Conservation (phyloP, 192 early-diverging fungal species). For the Podila verticillata region DNA sequence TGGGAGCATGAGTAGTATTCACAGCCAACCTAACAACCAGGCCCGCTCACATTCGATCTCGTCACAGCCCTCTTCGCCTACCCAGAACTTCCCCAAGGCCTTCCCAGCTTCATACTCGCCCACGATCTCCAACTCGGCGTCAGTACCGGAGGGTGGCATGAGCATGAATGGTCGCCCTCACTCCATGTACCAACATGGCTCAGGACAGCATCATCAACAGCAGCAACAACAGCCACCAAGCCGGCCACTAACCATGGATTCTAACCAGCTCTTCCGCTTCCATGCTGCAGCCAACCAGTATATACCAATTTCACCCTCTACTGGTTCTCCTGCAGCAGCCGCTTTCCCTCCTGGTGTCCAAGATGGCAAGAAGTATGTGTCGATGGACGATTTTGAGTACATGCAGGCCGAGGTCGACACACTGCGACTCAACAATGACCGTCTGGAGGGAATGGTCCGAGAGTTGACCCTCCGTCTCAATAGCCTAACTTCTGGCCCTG, state of each 20-base stretch:
- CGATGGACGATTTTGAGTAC: conserved; percentile 47
- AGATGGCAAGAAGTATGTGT: conserved; percentile 45
- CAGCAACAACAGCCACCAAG: conserved; percentile 2
- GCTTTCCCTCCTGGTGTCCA: conserved; percentile 6
- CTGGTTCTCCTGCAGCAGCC: conserved; percentile 3
- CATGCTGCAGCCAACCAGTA: conserved; percentile 33
- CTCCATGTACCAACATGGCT: conserved; percentile 19
- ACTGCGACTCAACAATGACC: conserved; percentile 41
- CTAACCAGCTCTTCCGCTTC: conserved; percentile 45
- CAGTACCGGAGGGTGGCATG: conserved; percentile 2
- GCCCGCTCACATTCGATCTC: conserved; percentile 14
- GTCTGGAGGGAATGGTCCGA: conserved; percentile 39
- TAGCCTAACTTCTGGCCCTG: conserved; percentile 20
- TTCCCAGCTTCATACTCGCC: conserved; percentile 48
- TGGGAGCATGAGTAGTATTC: conserved; percentile 44
- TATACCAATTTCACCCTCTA: conserved; percentile 47
- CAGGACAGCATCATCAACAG: conserved; percentile 11
- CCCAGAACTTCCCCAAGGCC: conserved; percentile 20
- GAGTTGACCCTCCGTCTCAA: conserved; percentile 37
- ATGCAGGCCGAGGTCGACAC: conserved; percentile 49
- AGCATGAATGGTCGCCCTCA: conserved; percentile 20
- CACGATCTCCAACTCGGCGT: conserved; percentile 19
- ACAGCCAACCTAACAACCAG: conserved; percentile 23
- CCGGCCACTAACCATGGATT: conserved; percentile 40
- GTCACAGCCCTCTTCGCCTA: conserved; percentile 40